Conservation (phyloP, 2,329 filamentous ascomycete genomes). For the Paracoccidioides brasiliensis region DNA sequence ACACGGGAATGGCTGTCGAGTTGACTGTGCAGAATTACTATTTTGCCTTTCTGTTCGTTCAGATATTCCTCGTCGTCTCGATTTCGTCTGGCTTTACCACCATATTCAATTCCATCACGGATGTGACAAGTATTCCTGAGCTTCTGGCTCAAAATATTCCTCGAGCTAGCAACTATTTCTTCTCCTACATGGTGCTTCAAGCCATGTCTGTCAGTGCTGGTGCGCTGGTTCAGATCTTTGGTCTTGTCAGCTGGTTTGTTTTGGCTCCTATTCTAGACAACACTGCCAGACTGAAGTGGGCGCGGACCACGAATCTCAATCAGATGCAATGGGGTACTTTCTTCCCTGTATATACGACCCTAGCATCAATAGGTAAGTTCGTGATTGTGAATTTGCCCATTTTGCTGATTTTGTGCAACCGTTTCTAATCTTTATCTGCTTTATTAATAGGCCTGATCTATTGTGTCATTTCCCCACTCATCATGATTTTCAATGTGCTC, state of each 20-base stretch:
- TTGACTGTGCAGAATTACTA: conserved; percentile 86
- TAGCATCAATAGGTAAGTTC: conserved; percentile 66
- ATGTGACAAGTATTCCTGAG: conserved; percentile 56
- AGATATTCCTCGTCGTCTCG: conserved; percentile 86
- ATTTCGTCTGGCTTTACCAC: conserved; percentile 63
- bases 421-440: neutral
- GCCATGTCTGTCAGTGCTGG: conserved; percentile 82
- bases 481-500: conserved; percentile 83
- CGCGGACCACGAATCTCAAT: conserved; percentile 63
- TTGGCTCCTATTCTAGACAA: conserved; percentile 69
- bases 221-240: conserved; percentile 71
- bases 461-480: conserved; percentile 75
- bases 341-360: conserved; percentile 93
- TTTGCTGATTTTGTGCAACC: neutral
- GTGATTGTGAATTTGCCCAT: neutral
- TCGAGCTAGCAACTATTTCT: conserved; percentile 88
- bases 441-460: conserved; percentile 54
- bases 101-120: conserved; percentile 49
- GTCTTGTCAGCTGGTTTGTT: conserved; percentile 68
- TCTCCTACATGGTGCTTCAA: conserved; percentile 95
- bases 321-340: conserved; percentile 81
- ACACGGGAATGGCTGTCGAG: conserved; percentile 66
- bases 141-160: conserved; percentile 69
- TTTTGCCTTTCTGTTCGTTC: conserved; percentile 87
- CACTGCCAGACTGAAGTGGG: conserved; percentile 72